Evolutionary conservation across 805 yeast genomes (phyloP).

Genomic region (Phaffomyces thermotolerans): DNA sequence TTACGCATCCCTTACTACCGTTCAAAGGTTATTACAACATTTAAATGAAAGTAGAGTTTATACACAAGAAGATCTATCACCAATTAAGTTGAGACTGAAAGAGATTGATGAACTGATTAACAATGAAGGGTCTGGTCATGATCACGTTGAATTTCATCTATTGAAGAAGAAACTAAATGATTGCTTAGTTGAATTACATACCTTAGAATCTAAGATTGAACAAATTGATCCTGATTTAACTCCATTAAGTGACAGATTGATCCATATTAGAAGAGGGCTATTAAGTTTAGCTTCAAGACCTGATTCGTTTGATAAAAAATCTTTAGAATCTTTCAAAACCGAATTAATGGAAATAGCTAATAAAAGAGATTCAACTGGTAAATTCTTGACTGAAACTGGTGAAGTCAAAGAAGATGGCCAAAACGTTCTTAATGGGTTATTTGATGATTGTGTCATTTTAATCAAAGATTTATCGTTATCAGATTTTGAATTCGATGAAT

Average conservation of each 20-base stretch:
- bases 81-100: slow-evolving; percentile 63
- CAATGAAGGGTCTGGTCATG: slow-evolving; percentile 13
- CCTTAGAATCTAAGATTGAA: slow-evolving; percentile 49
- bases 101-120: slow-evolving; percentile 61
- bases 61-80: slow-evolving; percentile 75
- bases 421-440: slow-evolving; percentile 57
- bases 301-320: slow-evolving; percentile 21
- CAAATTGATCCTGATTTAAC: slow-evolving; percentile 42
- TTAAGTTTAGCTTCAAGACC: slow-evolving; percentile 43
- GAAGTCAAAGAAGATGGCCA: slow-evolving; percentile 32
- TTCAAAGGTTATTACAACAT: slow-evolving; percentile 77
- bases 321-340: slow-evolving; percentile 28
- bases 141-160: slow-evolving; percentile 47
- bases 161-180: slow-evolving; percentile 58
- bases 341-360: slow-evolving; percentile 38
- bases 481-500: slow-evolving; percentile 36
- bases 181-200: slow-evolving; percentile 50
- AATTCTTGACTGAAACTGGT: slow-evolving; percentile 36
- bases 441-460: slow-evolving; percentile 78
- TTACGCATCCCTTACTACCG: slow-evolving; percentile 82
- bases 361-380: slow-evolving; percentile 49
- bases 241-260: slow-evolving; percentile 47
- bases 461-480: slow-evolving; percentile 56
- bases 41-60: slow-evolving; percentile 73
- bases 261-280: slow-evolving; percentile 55